Conservation (phyloP, 2,329 filamentous ascomycete genomes). For the Juglanconis sp. region DNA sequence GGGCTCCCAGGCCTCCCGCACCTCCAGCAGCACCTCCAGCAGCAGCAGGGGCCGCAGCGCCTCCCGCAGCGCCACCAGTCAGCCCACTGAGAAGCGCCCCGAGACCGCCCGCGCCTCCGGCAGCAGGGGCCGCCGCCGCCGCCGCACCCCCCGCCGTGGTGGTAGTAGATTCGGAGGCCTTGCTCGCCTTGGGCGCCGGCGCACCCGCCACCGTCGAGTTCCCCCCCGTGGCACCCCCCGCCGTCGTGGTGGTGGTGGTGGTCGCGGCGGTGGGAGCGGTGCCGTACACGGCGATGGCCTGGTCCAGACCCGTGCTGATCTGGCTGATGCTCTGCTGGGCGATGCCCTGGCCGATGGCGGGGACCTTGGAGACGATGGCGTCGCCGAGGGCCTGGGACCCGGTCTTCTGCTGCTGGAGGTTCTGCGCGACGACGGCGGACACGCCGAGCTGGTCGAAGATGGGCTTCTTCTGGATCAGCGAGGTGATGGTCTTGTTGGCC, state of each 20-base stretch:
- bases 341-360: conserved; percentile 26
- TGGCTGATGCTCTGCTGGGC: conserved; percentile 26
- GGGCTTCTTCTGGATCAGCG: conserved; percentile 25
- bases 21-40: not conserved
- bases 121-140: not conserved
- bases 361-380: conserved; percentile 26
- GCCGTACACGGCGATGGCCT: conserved; percentile 21
- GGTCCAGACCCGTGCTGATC: conserved; percentile 22
- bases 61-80: not conserved
- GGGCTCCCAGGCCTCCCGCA: not conserved
- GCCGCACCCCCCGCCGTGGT: not conserved
- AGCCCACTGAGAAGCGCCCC: not conserved
- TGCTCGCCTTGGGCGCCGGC: not conserved
- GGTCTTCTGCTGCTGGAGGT: conserved; percentile 25
- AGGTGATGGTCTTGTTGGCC: conserved; percentile 22
- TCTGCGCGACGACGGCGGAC: conserved; percentile 22
- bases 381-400: conserved; percentile 30
- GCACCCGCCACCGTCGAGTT: not conserved
- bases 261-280: not conserved
- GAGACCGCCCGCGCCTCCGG: not conserved
- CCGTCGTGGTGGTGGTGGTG: not conserved
- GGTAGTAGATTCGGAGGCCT: no score
- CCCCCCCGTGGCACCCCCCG: not conserved
- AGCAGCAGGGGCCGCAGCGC: not conserved
- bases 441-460: conserved; percentile 26